Percentiles rank a stretch among this genome's conserved stretches.
These are phyloP conservation scores for Cunninghamia lanceolata DNA, from an alignment of 75 land plant genomes.

Conservation along the genomic window DNA sequence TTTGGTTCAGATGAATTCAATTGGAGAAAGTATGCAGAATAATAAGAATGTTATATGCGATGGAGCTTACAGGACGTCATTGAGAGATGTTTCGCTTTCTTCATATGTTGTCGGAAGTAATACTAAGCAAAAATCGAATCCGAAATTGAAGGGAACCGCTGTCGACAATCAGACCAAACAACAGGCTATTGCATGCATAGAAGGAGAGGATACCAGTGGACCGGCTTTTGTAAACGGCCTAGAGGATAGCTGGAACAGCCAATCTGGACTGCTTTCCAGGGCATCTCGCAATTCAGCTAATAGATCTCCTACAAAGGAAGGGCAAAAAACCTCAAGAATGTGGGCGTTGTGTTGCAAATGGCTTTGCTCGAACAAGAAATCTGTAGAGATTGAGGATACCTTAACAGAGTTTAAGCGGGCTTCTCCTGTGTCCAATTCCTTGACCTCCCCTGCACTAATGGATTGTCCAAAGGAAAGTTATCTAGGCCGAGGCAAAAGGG, in stretches of 20 bases:
- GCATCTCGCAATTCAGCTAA: not conserved
- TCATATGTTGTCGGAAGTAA: not conserved
- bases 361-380: not conserved
- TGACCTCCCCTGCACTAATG: not conserved
- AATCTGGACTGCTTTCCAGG: not conserved
- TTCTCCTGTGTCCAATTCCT: not conserved
- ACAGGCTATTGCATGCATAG: not conserved
- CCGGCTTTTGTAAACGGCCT: not conserved
- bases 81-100: not conserved
- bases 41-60: not conserved
- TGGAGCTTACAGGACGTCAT: not conserved
- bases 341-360: constrained; percentile 5
- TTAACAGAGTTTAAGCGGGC: not conserved
- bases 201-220: not conserved
- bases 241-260: constrained; percentile 16
- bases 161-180: not conserved
- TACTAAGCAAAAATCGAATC: not conserved
- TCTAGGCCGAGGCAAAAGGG: not conserved
- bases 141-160: not conserved
- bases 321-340: not conserved
- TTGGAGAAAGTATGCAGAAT: not conserved
- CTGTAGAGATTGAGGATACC: constrained; percentile 6
- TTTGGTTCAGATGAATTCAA: not conserved
- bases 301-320: not conserved
- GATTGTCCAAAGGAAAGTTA: not conserved